These are phyloP conservation scores for Podospora anserina DNA, from an alignment of 495 filamentous ascomycete species.

Conservation along the genomic window DNA sequence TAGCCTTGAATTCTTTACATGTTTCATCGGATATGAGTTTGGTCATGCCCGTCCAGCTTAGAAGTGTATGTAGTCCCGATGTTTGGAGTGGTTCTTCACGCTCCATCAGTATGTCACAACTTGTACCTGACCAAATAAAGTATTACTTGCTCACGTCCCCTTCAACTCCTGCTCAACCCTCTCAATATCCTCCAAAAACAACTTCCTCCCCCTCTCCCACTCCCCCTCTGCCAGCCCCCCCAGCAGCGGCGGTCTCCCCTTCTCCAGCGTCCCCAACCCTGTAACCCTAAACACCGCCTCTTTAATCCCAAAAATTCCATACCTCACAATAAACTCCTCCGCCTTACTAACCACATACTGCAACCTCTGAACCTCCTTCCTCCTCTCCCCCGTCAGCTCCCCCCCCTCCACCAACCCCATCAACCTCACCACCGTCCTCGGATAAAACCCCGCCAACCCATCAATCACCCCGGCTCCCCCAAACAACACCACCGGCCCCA, in stretches of 20 bases:
- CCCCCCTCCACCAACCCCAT: conserved; percentile 46
- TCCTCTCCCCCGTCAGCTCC: conserved; percentile 19
- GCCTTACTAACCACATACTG: conserved; percentile 56
- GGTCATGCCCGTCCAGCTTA: too few species aligned
- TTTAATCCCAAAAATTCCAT: conserved; percentile 59
- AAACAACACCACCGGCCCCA: conserved; percentile 57
- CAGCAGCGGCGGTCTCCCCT: conserved; percentile 52
- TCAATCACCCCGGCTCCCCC: conserved; percentile 63
- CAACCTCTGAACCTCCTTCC: conserved; percentile 44
- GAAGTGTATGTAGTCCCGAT: too few species aligned
- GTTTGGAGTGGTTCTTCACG: too few species aligned
- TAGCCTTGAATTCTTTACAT: too few species aligned
- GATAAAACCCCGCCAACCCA: conserved; percentile 60
- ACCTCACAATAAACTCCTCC: conserved; percentile 58
- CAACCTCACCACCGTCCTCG: conserved; percentile 55
- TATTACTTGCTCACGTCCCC: not conserved
- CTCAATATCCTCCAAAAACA: conserved; percentile 27
- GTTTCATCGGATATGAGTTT: too few species aligned
- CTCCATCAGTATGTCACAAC: too few species aligned
- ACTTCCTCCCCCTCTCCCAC: conserved; percentile 29
- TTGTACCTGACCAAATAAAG: too few species aligned
- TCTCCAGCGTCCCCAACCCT: conserved; percentile 53
- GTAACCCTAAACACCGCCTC: conserved; percentile 55
- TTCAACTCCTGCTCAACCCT: conserved; percentile 18
- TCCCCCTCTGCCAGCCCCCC: conserved; percentile 50